These are phyloP conservation scores for Solanum sejunctum DNA, from an alignment of 257 asterid genomes.

Conservation along the genomic window DNA sequence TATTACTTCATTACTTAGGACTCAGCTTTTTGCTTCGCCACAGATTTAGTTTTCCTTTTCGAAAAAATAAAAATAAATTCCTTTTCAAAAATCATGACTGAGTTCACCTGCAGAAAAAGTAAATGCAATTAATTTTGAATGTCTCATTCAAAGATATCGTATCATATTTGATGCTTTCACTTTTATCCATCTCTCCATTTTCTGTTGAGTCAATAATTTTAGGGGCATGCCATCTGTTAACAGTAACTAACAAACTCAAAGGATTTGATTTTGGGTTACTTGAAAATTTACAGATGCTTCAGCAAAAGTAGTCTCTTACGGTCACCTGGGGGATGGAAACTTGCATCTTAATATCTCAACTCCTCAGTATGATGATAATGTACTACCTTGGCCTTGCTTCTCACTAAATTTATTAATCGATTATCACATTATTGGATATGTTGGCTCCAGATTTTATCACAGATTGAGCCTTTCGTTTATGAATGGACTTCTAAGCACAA, in stretches of 20 bases:
- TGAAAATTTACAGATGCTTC: conserved; percentile 27
- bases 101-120: not conserved
- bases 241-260: not conserved
- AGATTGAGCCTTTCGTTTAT: conserved; percentile 87
- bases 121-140: not conserved
- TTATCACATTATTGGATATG: not conserved
- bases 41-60: not conserved
- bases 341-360: conserved; percentile 86
- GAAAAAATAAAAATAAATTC: not conserved
- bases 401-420: not conserved
- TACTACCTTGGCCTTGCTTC: conserved; percentile 16
- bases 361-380: conserved; percentile 51
- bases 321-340: conserved; percentile 98
- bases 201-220: not conserved
- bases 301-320: conserved; percentile 76
- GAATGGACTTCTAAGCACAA: conserved; percentile 95
- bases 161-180: not conserved
- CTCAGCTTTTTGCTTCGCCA: not conserved
- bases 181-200: not conserved
- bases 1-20: not conserved
- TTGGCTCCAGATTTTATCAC: conserved; percentile 50
- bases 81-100: not conserved
- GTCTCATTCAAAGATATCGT: not conserved
- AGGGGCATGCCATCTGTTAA: not conserved
- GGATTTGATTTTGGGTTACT: not conserved